Base-by-base conservation (phyloP, 2,329 filamentous ascomycete genomes). In the Sphaerulina musiva region DNA sequence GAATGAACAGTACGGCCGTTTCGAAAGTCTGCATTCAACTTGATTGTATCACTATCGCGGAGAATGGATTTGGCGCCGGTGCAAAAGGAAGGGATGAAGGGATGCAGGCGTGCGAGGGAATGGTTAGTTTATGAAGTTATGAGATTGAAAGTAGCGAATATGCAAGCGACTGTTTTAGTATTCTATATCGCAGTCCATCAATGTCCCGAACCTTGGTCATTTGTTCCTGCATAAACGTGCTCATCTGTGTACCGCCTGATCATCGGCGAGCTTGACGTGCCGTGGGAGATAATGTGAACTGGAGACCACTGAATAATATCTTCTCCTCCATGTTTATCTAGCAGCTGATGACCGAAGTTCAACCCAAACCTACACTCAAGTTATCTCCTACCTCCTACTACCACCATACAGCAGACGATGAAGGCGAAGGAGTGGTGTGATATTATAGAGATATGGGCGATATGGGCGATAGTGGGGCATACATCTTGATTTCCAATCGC, bases 191-290 rank as follows among this genome's bases (percentile, higher is more conserved):
- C 17, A 6, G 14, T 41, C 51, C 51, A 53, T 53, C 38, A 53
- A 48, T 14, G 51, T 53, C 43, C 26, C 26, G 31, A n/a, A 14
- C 1, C 4, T 42, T 11, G 23, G 39, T 42, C 38, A 12, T 48
- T 26, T 23, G 49, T 53, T 47, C 51, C 51, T 53, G 51, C 51
- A 53, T 53, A 53, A 53, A 53, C 17, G 6, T 53, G 51, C 51
- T 48, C 51, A 53, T 9, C 32, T 38, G 8, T 9, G 14, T 12
- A 31, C 10, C 45, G 45, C 34, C 45, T n/a, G 31, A 47, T 38
- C 45, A 43, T 48, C 51, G 45, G 51, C 26, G 26, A 29, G 26
- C 6, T 29, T 29, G 6, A 29, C 26, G 26, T 29, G 26, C 26
- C 26, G 26, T 29, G 26, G 26, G 26, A 20, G 2, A 29, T 29